Base-by-base conservation (phyloP, 352 stramenopile genomes). In the Phytophthora pseudosyringae region DNA sequence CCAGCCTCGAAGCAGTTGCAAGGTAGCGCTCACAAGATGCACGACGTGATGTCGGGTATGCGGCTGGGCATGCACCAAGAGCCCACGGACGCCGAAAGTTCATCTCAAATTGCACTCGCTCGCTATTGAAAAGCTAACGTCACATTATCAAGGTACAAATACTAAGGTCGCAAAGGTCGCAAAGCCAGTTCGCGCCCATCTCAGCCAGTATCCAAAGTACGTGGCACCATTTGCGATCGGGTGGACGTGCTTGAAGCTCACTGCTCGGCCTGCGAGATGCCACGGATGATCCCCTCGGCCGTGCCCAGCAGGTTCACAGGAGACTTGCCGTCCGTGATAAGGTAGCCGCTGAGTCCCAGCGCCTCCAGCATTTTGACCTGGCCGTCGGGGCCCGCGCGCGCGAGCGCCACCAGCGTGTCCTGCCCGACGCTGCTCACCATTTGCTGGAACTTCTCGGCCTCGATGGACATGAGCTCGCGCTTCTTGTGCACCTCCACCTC, bases 251-350 rank as follows among this genome's bases (percentile, higher is more conserved):
- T 35, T 18, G 29, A 47, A 36, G 25, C 21, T 63, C 38, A 67
- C 21, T 63, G 57, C 25, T 71, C 36, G 1, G 64, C 72, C 32
- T 80, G 78, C 18, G 84, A 75, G 69, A 91, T 91, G 44, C 81
- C 81, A 53, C 78, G 85, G 55, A 91, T 91, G 65, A 91, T 78
- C 10, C 81, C 80, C 48, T 91, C 82, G 11, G 83, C 86, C 4
- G 85, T 91, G 59, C 78, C 83, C 47, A 94, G 56, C 48, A 92
- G 67, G 59, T 94, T 92, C 49, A 94, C 80, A 18, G 85, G 85
- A 16, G 78, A 90, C 72, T 92, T 94, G 59, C 85, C 85, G 61
- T 94, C 85, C 29, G 85, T 94, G 67, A 94, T 91, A 50, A 94
- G 72, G 65, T 92, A 92, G 38, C 85, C 83, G n/a, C 85, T 81